phyloP scores from a whole-genome alignment of 1,284 basidiomycete species.

The Lentinula novae-zelandiae region DNA sequence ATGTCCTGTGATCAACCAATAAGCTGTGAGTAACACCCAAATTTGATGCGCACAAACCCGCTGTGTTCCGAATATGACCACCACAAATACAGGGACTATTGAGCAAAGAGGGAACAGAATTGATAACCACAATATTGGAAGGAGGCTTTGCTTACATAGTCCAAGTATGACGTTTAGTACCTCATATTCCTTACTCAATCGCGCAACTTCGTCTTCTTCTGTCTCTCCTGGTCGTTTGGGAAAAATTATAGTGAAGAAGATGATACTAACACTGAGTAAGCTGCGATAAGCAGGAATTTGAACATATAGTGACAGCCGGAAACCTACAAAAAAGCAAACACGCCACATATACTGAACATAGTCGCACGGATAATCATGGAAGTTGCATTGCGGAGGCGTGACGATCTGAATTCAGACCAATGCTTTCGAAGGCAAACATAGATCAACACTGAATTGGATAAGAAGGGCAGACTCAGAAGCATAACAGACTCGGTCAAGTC shows the following conservation, averaged over 20 bases:
- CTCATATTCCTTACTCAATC: not conserved
- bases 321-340: not conserved
- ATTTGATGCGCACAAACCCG: not conserved
- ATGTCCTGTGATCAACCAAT: not conserved
- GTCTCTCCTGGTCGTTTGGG: not conserved
- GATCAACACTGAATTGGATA: not conserved
- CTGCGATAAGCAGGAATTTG: not conserved
- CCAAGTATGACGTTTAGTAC: not conserved
- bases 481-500: not conserved
- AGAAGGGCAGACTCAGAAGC: not conserved
- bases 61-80: not conserved
- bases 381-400: not conserved
- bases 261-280: not conserved
- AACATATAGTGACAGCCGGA: not conserved
- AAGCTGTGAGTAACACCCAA: not conserved
- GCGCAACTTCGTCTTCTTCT: not conserved
- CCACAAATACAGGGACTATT: not conserved
- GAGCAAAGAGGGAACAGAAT: not conserved
- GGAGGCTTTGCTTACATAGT: not conserved
- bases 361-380: constrained; percentile 2
- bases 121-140: not conserved
- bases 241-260: not conserved
- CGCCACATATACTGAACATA: not conserved
- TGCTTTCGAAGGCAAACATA: constrained; percentile 1
- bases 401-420: not conserved